Base-by-base conservation (phyloP, 495 filamentous ascomycete species). In the Xylaria sp. region DNA sequence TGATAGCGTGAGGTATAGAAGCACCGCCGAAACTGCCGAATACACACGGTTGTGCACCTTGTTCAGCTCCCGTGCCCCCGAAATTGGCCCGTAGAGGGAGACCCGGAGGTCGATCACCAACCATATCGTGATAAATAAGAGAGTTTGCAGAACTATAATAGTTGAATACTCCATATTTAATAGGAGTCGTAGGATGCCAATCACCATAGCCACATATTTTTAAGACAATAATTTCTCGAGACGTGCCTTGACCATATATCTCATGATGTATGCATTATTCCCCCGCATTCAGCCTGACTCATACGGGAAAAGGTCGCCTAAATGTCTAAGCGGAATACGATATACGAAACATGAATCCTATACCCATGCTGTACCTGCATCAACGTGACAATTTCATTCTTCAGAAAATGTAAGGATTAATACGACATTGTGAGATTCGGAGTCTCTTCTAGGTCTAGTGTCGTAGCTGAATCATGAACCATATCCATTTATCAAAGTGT, bases 271-370 rank as follows among this genome's bases (percentile, higher is more conserved):
- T 58, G 29, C 53, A 33, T 35, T n/a, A 31, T 55, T 31, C 29
- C 53, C 29, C 53, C 48, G 53, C 53, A 58, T 35, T 58, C 53
- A 21, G 29, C 17, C 53, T 58, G 29, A 58, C 53, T 58, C 53
- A 53, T 1, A 58, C 15, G 29, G 29, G 11, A 9, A 57, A 29
- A 12, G 2, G 12, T 33, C 29, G 19, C 29, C 14, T 31, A 3
- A 33, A 35, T 58, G 5, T 17, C 5, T 21, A 11, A 35, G 29
- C 19, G 6, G 3, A 58, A 58, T 52, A 19, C 29, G 29, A 19
- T 33, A 35, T 35, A 33, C 15, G 53, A 58, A 19, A 58, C 15
- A 15, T 14, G 11, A 15, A 19, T 15, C 2, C 2, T 26, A 26
- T 4, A 52, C 0, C 8, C 3, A 1, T 52, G n/a, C 48, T 11